These are phyloP conservation scores for Tricholoma furcatifolium DNA, from an alignment of 768 basidiomycete genomes.

Conservation along the genomic window DNA sequence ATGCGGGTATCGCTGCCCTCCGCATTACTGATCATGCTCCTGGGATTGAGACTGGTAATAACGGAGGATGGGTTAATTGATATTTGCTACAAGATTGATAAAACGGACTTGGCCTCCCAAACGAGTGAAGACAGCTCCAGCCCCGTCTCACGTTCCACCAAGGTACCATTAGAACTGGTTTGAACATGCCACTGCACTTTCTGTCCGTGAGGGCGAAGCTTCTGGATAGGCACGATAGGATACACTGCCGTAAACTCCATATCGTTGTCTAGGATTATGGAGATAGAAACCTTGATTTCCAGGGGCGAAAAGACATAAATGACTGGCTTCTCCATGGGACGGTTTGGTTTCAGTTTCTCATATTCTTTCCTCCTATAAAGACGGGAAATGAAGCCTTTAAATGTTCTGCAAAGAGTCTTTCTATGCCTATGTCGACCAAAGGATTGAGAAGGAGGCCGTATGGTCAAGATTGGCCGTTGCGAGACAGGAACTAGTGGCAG, in stretches of 20 bases:
- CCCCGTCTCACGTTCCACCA: slow-evolving; percentile 27
- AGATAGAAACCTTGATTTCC: slow-evolving; percentile 24
- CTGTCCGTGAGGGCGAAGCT: slow-evolving; percentile 11
- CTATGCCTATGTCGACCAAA: neutral
- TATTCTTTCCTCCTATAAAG: slow-evolving; percentile 4
- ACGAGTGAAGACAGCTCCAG: slow-evolving; percentile 34
- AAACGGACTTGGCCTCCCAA: slow-evolving; percentile 36
- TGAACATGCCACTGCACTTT: slow-evolving; percentile 34
- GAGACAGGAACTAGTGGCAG: neutral
- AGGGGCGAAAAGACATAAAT: slow-evolving; percentile 33
- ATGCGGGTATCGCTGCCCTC: slow-evolving; percentile 4
- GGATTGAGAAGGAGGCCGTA: neutral
- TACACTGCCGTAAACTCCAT: slow-evolving; percentile 35
- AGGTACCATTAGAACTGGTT: slow-evolving; percentile 24
- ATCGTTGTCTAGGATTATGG: slow-evolving; percentile 28
- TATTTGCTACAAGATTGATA: neutral
- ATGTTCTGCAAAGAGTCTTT: slow-evolving; percentile 2
- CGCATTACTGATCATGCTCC: neutral
- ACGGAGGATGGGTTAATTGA: neutral
- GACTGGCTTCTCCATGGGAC: slow-evolving; percentile 28
- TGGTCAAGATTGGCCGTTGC: neutral
- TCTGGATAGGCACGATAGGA: slow-evolving; percentile 28
- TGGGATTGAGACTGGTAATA: slow-evolving; percentile 3
- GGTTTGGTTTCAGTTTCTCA: neutral
- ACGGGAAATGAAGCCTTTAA: slow-evolving; percentile 6